Evolutionary conservation across 257 asterid genomes (phyloP).

Genomic region (Solanum corneliomulleri): DNA sequence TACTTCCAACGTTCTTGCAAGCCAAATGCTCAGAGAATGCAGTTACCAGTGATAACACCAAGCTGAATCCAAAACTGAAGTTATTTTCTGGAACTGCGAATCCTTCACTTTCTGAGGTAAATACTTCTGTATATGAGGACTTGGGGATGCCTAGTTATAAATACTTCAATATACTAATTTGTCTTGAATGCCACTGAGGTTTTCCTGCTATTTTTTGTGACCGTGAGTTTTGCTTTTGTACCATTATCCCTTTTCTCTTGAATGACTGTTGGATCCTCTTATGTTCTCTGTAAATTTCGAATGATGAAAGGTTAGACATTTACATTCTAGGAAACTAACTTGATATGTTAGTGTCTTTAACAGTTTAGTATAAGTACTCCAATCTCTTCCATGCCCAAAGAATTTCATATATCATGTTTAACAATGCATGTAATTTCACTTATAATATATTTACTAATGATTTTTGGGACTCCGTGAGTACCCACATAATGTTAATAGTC

Average conservation of each 20-base stretch:
- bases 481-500: neutral
- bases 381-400: neutral
- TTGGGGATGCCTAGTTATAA: neutral
- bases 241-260: neutral
- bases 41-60: slow-evolving; percentile 18
- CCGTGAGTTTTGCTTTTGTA: neutral
- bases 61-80: slow-evolving; percentile 56
- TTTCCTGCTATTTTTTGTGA: neutral
- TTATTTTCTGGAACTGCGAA: slow-evolving; percentile 71
- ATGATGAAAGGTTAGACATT: neutral
- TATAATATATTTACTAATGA: neutral
- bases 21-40: slow-evolving; percentile 41
- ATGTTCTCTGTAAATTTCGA: neutral
- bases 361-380: neutral
- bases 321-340: neutral
- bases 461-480: neutral
- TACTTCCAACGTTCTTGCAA: slow-evolving; percentile 47
- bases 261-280: neutral
- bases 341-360: neutral
- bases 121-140: neutral
- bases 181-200: neutral
- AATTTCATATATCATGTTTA: neutral
- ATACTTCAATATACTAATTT: neutral
- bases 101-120: slow-evolving; percentile 69
- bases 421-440: neutral